A percentile compares a stretch with the other conserved stretches of the same genome.
Conservation (phyloP, 768 basidiomycete species). For the Galerina marginata region DNA sequence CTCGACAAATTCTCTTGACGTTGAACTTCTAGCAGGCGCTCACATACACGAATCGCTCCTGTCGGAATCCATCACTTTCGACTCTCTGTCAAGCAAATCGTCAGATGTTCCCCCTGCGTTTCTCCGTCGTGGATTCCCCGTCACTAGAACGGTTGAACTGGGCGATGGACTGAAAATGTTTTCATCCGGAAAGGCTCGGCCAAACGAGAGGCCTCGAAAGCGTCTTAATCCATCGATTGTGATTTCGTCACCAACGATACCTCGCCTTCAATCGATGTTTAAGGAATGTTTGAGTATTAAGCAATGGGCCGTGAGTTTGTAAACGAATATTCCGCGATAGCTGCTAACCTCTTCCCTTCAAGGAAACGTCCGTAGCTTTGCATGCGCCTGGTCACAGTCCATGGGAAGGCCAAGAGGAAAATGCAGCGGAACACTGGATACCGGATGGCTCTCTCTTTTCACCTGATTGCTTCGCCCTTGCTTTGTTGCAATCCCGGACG, state of each 20-base stretch:
- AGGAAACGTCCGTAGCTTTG: slow-evolving; percentile 33
- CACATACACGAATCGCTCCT: slow-evolving; percentile 20
- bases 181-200: slow-evolving; percentile 12
- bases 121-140: slow-evolving; percentile 29
- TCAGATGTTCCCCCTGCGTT: slow-evolving; percentile 33
- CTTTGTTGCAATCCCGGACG: slow-evolving; percentile 15
- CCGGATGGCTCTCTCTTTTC: slow-evolving; percentile 47
- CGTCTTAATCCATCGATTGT: slow-evolving; percentile 15
- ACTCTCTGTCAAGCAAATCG: slow-evolving; percentile 37
- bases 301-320: slow-evolving; percentile 45
- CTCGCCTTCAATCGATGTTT: slow-evolving; percentile 42
- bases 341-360: slow-evolving; percentile 6
- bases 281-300: slow-evolving; percentile 44
- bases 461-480: slow-evolving; percentile 33
- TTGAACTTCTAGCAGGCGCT: slow-evolving; percentile 16
- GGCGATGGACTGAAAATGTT: slow-evolving; percentile 37
- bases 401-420: slow-evolving; percentile 35
- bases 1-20: slow-evolving; percentile 26
- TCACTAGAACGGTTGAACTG: slow-evolving; percentile 31
- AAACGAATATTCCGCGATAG: background rate
- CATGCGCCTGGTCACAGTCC: slow-evolving; percentile 46
- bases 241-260: slow-evolving; percentile 42
- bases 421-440: slow-evolving; percentile 32
- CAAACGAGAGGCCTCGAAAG: slow-evolving; percentile 3
- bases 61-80: slow-evolving; percentile 41